Base-by-base conservation (phyloP, 345 rosid genomes). In the Viola odorata region DNA sequence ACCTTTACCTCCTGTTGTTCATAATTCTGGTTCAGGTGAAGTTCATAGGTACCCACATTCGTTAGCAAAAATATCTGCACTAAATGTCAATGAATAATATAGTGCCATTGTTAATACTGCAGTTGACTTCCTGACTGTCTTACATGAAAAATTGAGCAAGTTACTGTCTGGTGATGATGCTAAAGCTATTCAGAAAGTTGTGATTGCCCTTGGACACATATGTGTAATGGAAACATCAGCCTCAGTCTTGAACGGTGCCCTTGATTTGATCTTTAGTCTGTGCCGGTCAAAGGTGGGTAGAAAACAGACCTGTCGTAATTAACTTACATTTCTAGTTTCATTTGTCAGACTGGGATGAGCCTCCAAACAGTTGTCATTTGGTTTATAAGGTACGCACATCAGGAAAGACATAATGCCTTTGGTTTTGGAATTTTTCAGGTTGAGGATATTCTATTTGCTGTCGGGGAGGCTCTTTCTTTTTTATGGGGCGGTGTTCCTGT, bases 401-500 rank as follows among this genome's bases (percentile, higher is more conserved):
- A 42, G 49, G 59, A 61, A 72, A 37, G 12, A 11, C 63, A 47
- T 58, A 62, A 69, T 9, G 39, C 54, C 44, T 55, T 42, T 40
- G 45, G 42, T 63, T 66, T 56, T 78, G 60, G 61, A 59, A 64
- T 41, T 75, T 37, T 69, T 52, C 82, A 92, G 98, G 98, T 87
- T 74, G 98, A 92, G 83, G 96, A 92, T 75, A 70, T 87, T 62
- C 78, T 92, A 59, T 92, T 92, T 82, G 95, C 98, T 53, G 96
- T 87, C 64, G 98, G 98, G 69, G 98, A 92, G 76, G 96, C 94
- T 64, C 69, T 92, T 53, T 77, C 98, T 60, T 92, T 92, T 75
- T 65, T 92, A 65, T 92, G 98, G 98, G 96, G 96, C 47, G 81
- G 94, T 45, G 87, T 87, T 56, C 96, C 96, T 72, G 91, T 87